Evolutionary conservation across 257 asterid species (phyloP).

Genomic region (Jacaranda copaia): DNA sequence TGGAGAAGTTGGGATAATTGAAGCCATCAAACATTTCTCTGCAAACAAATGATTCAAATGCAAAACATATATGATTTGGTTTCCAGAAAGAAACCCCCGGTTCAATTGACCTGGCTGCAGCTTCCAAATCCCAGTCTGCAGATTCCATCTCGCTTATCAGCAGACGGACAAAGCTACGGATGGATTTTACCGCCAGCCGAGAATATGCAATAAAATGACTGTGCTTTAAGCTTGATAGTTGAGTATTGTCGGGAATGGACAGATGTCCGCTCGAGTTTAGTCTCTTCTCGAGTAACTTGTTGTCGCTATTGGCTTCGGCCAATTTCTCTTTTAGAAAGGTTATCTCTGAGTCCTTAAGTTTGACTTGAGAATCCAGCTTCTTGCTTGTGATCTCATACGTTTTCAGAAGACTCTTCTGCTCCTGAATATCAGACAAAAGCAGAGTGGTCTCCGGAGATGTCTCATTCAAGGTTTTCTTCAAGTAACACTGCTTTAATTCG

Average conservation of each 20-base stretch:
- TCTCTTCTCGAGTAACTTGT: slow-evolving; percentile 65
- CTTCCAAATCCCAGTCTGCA: slow-evolving; percentile 78
- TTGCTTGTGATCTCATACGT: slow-evolving; percentile 66
- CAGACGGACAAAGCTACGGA: slow-evolving; percentile 66
- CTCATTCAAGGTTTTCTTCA: slow-evolving; percentile 63
- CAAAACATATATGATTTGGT: slow-evolving; percentile 58
- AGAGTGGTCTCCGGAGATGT: slow-evolving; percentile 60
- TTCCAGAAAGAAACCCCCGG: slow-evolving; percentile 64
- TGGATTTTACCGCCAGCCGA: slow-evolving; percentile 58
- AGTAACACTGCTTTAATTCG: slow-evolving; percentile 65
- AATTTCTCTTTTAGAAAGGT: slow-evolving; percentile 75
- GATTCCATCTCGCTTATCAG: slow-evolving; percentile 65
- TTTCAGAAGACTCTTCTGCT: slow-evolving; percentile 61
- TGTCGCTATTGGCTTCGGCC: slow-evolving; percentile 62
- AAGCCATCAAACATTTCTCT: slow-evolving; percentile 81
- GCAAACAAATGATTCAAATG: slow-evolving; percentile 78
- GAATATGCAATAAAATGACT: slow-evolving; percentile 58
- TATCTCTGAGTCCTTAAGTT: slow-evolving; percentile 82
- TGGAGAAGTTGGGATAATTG: slow-evolving; percentile 55
- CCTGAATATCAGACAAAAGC: slow-evolving; percentile 65
- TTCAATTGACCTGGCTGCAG: slow-evolving; percentile 66
- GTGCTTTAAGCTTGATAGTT: slow-evolving; percentile 52
- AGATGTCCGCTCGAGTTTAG: slow-evolving; percentile 59
- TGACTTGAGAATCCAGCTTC: slow-evolving; percentile 78
- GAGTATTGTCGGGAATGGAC: slow-evolving; percentile 39